These are phyloP conservation scores for Calonectria pauciramosa DNA, from an alignment of 2,329 filamentous ascomycete species.

Conservation along the genomic window DNA sequence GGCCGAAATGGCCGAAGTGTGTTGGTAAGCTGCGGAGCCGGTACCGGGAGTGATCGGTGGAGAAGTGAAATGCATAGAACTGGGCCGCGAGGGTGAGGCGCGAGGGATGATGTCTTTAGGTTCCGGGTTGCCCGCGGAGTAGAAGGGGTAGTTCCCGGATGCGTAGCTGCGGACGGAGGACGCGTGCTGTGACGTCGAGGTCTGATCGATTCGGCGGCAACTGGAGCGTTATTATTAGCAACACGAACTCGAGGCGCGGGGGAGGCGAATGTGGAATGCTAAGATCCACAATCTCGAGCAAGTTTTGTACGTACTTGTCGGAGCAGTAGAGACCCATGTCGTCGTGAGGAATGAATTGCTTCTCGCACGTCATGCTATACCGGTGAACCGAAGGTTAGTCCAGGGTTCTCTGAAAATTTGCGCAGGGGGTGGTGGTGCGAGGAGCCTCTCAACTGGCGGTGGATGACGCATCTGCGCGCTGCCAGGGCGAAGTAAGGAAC, in stretches of 20 bases:
- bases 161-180: slow-evolving; percentile 49
- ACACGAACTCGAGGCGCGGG: slow-evolving; percentile 26
- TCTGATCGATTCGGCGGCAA: slow-evolving; percentile 68
- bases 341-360: slow-evolving; percentile 72
- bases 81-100: slow-evolving; percentile 73
- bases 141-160: slow-evolving; percentile 59
- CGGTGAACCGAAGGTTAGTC: slow-evolving; percentile 37
- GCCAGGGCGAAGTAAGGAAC: slow-evolving; percentile 35
- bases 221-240: slow-evolving; percentile 51
- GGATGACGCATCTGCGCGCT: slow-evolving; percentile 34
- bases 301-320: slow-evolving; percentile 65
- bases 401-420: slow-evolving; percentile 4
- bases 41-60: slow-evolving; percentile 63
- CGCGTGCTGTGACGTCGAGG: slow-evolving; percentile 48
- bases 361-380: slow-evolving; percentile 75
- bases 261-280: slow-evolving; percentile 22
- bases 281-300: slow-evolving; percentile 32
- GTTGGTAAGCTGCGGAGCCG: slow-evolving; percentile 50
- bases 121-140: slow-evolving; percentile 62
- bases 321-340: slow-evolving; percentile 74
- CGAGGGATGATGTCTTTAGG: slow-evolving; percentile 74
- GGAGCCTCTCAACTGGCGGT: slow-evolving; percentile 17
- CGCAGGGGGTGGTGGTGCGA: neutral
- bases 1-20: slow-evolving; percentile 67
- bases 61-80: slow-evolving; percentile 66